These are phyloP conservation scores for Elsinoe ampelina DNA, from an alignment of 2,329 filamentous ascomycete genomes.

Conservation along the genomic window DNA sequence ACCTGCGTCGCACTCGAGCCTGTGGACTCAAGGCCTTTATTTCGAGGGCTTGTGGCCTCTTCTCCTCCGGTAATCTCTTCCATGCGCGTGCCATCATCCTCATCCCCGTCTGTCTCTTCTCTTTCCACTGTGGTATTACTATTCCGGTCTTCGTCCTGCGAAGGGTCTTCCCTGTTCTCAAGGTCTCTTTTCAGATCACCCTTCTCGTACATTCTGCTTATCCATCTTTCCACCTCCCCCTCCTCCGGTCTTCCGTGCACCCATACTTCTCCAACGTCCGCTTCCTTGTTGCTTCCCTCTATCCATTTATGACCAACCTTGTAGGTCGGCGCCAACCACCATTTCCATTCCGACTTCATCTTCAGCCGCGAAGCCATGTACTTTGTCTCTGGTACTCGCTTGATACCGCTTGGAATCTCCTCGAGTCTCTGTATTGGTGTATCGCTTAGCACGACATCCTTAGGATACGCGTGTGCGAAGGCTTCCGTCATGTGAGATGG, in stretches of 20 bases:
- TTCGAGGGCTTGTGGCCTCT: not conserved
- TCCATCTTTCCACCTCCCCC: slow-evolving; percentile 24
- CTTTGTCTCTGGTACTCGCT: slow-evolving; percentile 47
- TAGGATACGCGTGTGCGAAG: slow-evolving; percentile 43
- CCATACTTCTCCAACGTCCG: slow-evolving; percentile 42
- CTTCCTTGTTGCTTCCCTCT: slow-evolving; percentile 29
- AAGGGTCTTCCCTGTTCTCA: not conserved
- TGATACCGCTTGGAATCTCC: slow-evolving; percentile 38
- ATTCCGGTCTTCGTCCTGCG: not conserved
- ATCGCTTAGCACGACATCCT: slow-evolving; percentile 42
- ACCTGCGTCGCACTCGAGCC: not conserved
- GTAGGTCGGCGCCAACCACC: slow-evolving; percentile 40
- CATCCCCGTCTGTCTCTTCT: not conserved
- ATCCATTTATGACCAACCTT: slow-evolving; percentile 29
- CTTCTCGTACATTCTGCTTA: not conserved
- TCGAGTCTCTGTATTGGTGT: slow-evolving; percentile 28
- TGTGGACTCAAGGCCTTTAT: not conserved
- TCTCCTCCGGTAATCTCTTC: not conserved
- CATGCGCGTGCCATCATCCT: not conserved
- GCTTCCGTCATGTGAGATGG: slow-evolving; percentile 36
- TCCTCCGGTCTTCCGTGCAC: slow-evolving; percentile 40
- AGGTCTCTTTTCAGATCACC: not conserved
- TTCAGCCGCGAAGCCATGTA: slow-evolving; percentile 50
- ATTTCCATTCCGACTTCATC: slow-evolving; percentile 49
- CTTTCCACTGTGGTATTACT: not conserved